These are phyloP conservation scores for Amphirosellinia nigrospora DNA, from an alignment of 495 filamentous ascomycete genomes.

Conservation along the genomic window DNA sequence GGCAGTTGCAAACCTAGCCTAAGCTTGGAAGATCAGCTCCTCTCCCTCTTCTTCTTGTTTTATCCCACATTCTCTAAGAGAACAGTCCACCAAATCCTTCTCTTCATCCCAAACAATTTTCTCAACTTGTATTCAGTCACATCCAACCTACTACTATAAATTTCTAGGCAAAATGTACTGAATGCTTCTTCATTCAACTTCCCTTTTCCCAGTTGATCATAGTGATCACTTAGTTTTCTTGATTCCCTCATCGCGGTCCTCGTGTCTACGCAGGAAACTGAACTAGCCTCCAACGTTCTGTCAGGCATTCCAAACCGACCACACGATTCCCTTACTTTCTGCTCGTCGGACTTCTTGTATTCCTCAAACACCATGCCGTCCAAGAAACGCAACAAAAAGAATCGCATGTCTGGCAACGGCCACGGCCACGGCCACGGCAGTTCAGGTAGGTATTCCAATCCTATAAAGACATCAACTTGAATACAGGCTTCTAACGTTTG, in stretches of 20 bases:
- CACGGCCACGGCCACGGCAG: background rate
- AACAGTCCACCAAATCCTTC: background rate
- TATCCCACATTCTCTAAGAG: background rate
- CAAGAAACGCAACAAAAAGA: background rate
- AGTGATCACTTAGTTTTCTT: background rate
- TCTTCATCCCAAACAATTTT: conserved; percentile 1
- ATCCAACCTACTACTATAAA: background rate
- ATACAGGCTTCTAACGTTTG: background rate
- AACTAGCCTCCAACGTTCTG: background rate
- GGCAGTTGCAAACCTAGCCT: background rate
- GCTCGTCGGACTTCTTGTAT: background rate
- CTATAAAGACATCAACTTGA: background rate
- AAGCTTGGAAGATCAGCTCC: background rate
- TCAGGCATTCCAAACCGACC: background rate
- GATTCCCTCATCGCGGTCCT: background rate
- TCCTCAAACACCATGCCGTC: background rate
- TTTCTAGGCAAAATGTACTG: background rate
- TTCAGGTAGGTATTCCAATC: background rate
- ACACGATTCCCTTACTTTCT: background rate
- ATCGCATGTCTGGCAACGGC: background rate
- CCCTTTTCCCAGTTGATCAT: background rate
- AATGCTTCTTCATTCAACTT: background rate
- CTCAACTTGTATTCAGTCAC: background rate
- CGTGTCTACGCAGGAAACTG: background rate
- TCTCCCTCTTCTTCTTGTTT: conserved; percentile 1